Evolutionary conservation across 2,329 filamentous ascomycete genomes (phyloP).

Genomic region (Dothideomycetes sp.): DNA sequence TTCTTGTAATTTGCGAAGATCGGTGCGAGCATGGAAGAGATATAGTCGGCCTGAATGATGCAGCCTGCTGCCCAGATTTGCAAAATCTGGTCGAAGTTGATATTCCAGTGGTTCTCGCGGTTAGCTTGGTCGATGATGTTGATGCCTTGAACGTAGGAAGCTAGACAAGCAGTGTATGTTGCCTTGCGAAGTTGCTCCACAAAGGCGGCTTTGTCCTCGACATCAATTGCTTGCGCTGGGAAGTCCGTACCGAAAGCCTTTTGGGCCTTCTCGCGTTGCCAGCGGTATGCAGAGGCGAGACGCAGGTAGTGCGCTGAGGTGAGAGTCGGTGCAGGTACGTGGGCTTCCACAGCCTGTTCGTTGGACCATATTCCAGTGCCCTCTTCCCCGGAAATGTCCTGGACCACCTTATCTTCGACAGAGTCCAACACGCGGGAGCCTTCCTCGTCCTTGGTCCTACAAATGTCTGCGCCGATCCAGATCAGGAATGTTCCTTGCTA

Average conservation of each 20-base stretch:
- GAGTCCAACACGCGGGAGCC: constrained; percentile 44
- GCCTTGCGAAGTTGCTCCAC: constrained; percentile 49
- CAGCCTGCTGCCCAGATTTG: constrained; percentile 60
- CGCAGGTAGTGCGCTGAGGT: constrained; percentile 51
- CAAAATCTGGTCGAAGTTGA: constrained; percentile 41
- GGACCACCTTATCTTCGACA: constrained; percentile 60
- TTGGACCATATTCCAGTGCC: constrained; percentile 58
- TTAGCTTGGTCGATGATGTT: constrained; percentile 52
- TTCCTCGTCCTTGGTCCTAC: constrained; percentile 36
- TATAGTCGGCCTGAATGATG: constrained; percentile 58
- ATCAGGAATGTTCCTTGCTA: constrained; percentile 49
- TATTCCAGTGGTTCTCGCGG: constrained; percentile 47
- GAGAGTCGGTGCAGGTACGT: constrained; percentile 56
- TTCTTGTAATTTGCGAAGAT: constrained; percentile 26
- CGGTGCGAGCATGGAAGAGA: constrained; percentile 46
- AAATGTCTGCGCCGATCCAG: constrained; percentile 52
- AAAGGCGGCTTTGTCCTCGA: constrained; percentile 29
- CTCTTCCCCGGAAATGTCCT: constrained; percentile 55
- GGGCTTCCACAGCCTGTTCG: constrained; percentile 48
- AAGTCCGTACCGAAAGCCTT: constrained; percentile 35
- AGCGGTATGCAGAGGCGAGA: constrained; percentile 50
- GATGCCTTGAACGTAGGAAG: constrained; percentile 54
- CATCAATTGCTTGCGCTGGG: constrained; percentile 22
- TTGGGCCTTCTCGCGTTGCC: constrained; percentile 41
- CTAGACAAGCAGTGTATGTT: constrained; percentile 50